phyloP scores from a whole-genome alignment of 805 yeast species.

The Torulaspora gathmanii region DNA sequence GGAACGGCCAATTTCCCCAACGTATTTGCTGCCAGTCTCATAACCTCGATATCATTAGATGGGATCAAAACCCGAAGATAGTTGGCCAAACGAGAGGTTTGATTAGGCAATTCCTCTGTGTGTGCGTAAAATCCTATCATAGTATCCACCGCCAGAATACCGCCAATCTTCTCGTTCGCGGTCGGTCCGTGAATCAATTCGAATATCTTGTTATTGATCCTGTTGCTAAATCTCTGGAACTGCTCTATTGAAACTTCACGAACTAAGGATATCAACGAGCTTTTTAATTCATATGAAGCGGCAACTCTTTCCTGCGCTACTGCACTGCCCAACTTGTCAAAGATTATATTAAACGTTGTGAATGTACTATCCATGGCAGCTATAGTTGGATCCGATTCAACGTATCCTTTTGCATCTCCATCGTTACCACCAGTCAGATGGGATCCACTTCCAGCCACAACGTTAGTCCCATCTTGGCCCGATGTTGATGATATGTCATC shows the following conservation, averaged over 20 bases:
- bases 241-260: conserved; percentile 81
- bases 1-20: conserved; percentile 86
- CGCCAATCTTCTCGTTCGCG: conserved; percentile 73
- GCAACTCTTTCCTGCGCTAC: conserved; percentile 35
- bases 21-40: conserved; percentile 81
- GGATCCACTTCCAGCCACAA: conserved; percentile 15
- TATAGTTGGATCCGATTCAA: conserved; percentile 19
- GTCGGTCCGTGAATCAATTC: conserved; percentile 77
- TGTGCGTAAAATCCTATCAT: conserved; percentile 81
- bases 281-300: conserved; percentile 68
- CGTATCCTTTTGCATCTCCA: conserved; percentile 20
- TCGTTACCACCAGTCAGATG: conserved; percentile 15
- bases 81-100: conserved; percentile 86
- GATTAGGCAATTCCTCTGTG: conserved; percentile 77
- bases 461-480: conserved; percentile 18
- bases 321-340: conserved; percentile 37
- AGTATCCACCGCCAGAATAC: conserved; percentile 84
- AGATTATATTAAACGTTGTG: conserved; percentile 37
- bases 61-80: conserved; percentile 76
- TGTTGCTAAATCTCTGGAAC: conserved; percentile 73
- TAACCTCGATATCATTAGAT: conserved; percentile 75
- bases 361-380: conserved; percentile 28
- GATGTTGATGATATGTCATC: conserved; percentile 25
- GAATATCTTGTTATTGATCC: conserved; percentile 80
- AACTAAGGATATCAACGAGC: conserved; percentile 64